Conservation (phyloP, 2,329 filamentous ascomycete species). For the Eutypella sp. region DNA sequence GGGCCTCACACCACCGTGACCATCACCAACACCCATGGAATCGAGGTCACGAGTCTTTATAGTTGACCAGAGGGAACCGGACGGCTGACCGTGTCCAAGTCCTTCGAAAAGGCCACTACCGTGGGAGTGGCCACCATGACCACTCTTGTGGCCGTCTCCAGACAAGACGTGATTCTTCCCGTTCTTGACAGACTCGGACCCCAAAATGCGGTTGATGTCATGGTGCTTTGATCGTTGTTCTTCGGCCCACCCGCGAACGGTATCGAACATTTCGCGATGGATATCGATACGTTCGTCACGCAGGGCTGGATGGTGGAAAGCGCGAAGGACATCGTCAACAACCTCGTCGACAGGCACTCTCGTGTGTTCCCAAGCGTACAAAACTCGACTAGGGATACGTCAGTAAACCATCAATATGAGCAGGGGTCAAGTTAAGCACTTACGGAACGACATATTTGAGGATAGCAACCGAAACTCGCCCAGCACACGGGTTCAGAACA, state of each 20-base stretch:
- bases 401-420: slow-evolving; percentile 7
- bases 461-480: slow-evolving; percentile 67
- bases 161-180: slow-evolving; percentile 71
- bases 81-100: slow-evolving; percentile 51
- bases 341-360: slow-evolving; percentile 79
- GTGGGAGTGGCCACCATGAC: slow-evolving; percentile 41
- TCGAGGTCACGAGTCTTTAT: slow-evolving; percentile 54
- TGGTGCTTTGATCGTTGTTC: slow-evolving; percentile 61
- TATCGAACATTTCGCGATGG: slow-evolving; percentile 83
- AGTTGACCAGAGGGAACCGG: slow-evolving; percentile 57
- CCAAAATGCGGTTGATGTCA: slow-evolving; percentile 69
- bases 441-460: slow-evolving; percentile 82
- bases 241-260: slow-evolving; percentile 76
- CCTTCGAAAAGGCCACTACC: slow-evolving; percentile 33
- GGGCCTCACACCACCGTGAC: slow-evolving; percentile 16
- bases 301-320: slow-evolving; percentile 87
- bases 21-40: slow-evolving; percentile 47
- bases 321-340: slow-evolving; percentile 70
- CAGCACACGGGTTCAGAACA: slow-evolving; percentile 71
- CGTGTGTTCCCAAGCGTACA: slow-evolving; percentile 91
- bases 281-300: slow-evolving; percentile 72
- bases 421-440: slow-evolving; percentile 24
- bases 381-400: slow-evolving; percentile 54
- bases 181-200: slow-evolving; percentile 73
- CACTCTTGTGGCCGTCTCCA: slow-evolving; percentile 25